A percentile compares a stretch with the other conserved stretches of the same genome.
Evolutionary conservation across 176 grass and related monocot genomes (phyloP).

Genomic region (Zea luxurians): DNA sequence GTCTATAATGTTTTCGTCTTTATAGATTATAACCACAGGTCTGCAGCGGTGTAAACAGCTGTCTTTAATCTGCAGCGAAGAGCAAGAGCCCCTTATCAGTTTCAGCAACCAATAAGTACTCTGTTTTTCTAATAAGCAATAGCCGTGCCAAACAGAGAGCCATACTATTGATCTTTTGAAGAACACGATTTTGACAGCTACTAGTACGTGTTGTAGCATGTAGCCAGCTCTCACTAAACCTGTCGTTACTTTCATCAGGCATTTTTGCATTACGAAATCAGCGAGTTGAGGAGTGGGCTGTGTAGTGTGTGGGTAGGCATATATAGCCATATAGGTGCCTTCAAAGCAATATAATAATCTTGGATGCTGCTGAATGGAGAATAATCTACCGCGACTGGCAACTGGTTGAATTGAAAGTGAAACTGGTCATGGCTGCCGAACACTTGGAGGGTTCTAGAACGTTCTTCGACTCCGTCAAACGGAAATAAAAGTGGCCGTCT

Average conservation of each 20-base stretch:
- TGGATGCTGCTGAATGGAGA: not conserved
- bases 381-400: not conserved
- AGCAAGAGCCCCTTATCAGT: no score
- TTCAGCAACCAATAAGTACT: no score
- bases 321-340: not conserved
- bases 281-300: not conserved
- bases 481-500: not conserved
- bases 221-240: not conserved
- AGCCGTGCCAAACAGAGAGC: no score
- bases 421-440: slow-evolving; percentile 17
- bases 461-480: slow-evolving; percentile 24
- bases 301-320: not conserved
- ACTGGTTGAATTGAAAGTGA: slow-evolving; percentile 1
- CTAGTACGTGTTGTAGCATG: not conserved
- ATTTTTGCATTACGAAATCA: not conserved
- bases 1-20: no score
- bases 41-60: no score
- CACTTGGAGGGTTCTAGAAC: slow-evolving; percentile 36
- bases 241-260: not conserved
- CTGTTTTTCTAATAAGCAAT: no score
- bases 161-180: no score
- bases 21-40: no score
- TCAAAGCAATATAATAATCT: not conserved
- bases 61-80: no score
- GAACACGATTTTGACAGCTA: no score